Base-by-base conservation (phyloP, 352 stramenopile genomes). In the Thraustochytrium sp. region DNA sequence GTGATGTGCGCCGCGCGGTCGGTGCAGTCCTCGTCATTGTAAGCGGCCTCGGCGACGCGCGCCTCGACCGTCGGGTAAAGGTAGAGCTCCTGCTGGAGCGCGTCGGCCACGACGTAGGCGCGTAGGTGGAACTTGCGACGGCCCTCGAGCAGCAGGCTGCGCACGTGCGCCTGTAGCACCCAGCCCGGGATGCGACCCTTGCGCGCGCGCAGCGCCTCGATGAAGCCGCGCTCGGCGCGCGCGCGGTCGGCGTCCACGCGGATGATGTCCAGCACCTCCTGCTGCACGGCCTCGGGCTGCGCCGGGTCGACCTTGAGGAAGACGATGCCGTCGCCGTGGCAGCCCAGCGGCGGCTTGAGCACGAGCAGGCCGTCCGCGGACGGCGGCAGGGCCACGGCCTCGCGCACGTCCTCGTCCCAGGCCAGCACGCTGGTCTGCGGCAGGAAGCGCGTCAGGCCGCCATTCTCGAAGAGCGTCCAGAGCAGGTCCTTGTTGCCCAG, bases 121-220 rank as follows among this genome's bases (percentile, higher is more conserved):
- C 68, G 68, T 21, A 72, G 18, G 68, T 80, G 68, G 26, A 80
- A 80, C 53, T 80, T 80, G 68, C 68, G 68, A 3, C 53, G 36
- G 9, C 62, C 62, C 40, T 61, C 23, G 3, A 80, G 18, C 11
- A 80, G 68, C 31, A 61, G 63, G 2, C 31, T 55, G 16, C n/a
- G 23, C 11, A 80, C 53, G 31, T 80, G 40, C 21, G 31, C 31
- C 31, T 80, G 68, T 4, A 80, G 46, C 3, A 80, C 68, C 68
- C 68, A 80, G 18, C 48, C 34, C 18, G 68, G 68, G 13, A 80
- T 11, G 3, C 68, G 68, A 2, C 53, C 53, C 34, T 63, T 80
- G 48, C 18, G 34, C 34, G 40, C 8, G 8, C 29, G 23, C 5
- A 80, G 31, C 21, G 26, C 16, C 31, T 68, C 68, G 13, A 80